phyloP scores from a whole-genome alignment of 1,284 basidiomycete species.

The Termitomyces sp. region DNA sequence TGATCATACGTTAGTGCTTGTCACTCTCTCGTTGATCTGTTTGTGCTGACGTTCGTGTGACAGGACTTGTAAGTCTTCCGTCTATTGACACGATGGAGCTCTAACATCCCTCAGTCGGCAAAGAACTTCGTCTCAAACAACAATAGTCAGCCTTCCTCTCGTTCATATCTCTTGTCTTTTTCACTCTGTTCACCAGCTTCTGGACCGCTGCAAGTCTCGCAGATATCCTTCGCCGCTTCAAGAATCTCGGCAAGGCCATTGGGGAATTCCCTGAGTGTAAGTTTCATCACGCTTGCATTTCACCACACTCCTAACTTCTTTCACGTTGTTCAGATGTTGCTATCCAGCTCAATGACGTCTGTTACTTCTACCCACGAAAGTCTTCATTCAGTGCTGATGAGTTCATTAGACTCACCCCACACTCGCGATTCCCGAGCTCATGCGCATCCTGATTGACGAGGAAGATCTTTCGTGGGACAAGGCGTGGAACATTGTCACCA shows the following conservation, averaged over 20 bases:
- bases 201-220: slow-evolving; percentile 84
- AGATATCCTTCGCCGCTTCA: slow-evolving; percentile 83
- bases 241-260: slow-evolving; percentile 72
- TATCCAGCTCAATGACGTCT: slow-evolving; percentile 84
- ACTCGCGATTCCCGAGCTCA: slow-evolving; percentile 88
- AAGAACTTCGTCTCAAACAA: slow-evolving; percentile 89
- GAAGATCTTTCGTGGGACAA: slow-evolving; percentile 80
- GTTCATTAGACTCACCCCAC: slow-evolving; percentile 80
- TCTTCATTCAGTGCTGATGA: background rate
- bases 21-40: background rate
- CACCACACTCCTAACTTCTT: background rate
- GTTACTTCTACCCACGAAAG: background rate
- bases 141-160: slow-evolving; percentile 56
- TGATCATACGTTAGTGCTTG: slow-evolving; percentile 64
- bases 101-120: slow-evolving; percentile 55
- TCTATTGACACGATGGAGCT: background rate
- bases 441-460: slow-evolving; percentile 85
- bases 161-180: background rate
- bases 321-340: slow-evolving; percentile 54
- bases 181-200: slow-evolving; percentile 39
- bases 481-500: slow-evolving; percentile 84
- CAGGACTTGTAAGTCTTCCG: slow-evolving; percentile 31
- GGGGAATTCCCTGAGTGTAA: slow-evolving; percentile 75
- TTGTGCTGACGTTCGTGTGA: background rate
- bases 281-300: background rate